Conservation (phyloP, 169 alveolate genomes). For the Eimeria brunetti region DNA sequence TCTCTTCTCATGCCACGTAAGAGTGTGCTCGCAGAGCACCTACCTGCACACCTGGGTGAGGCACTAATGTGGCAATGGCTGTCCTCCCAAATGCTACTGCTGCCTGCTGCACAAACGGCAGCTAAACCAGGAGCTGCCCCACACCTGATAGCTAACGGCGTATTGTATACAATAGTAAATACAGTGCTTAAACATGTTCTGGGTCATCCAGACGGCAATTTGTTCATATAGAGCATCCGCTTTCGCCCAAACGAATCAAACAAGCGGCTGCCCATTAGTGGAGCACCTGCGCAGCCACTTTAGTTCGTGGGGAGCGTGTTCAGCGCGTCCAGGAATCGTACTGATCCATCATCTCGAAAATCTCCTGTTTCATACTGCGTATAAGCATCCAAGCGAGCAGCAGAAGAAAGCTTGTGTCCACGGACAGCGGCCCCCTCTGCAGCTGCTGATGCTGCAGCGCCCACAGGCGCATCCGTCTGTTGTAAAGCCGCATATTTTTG, state of each 20-base stretch:
- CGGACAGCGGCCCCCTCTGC: not conserved
- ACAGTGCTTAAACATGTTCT: not conserved
- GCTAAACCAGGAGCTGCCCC: not conserved
- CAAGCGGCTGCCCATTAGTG: not conserved
- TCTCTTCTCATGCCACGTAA: not conserved
- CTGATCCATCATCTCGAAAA: not conserved
- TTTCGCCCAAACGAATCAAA: not conserved
- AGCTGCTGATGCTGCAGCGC: not conserved
- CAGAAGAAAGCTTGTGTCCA: not conserved
- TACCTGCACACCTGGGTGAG: not conserved
- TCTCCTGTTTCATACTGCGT: not conserved
- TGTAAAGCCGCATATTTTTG: not conserved
- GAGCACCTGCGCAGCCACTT: not conserved
- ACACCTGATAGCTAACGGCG: not conserved
- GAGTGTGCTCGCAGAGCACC: not conserved
- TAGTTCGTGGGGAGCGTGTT: not conserved
- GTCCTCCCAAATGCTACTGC: not conserved
- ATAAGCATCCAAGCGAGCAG: not conserved
- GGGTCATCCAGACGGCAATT: not conserved
- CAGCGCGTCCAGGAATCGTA: not conserved
- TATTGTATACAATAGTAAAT: not conserved
- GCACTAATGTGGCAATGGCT: not conserved
- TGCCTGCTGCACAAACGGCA: not conserved
- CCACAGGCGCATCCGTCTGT: not conserved
- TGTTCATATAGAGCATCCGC: not conserved